Evolutionary conservation across 1,284 basidiomycete species (phyloP), one percentile per base, ranked within the genome.

Genomic region (Schizophyllum commune): DNA sequence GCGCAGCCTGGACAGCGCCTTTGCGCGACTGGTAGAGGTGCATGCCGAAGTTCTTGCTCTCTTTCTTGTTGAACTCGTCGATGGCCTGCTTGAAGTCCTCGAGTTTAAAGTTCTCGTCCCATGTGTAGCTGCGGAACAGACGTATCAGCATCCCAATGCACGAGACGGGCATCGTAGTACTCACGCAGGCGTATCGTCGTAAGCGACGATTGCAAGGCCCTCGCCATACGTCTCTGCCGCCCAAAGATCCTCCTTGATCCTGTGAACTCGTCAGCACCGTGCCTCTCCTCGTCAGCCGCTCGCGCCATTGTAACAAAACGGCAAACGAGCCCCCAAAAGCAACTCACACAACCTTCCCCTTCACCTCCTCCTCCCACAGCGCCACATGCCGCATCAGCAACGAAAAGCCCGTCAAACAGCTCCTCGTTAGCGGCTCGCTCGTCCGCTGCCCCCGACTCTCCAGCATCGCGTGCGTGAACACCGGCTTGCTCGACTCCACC

Each of bases 381-480:
- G 64, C 66, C 32, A 67, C 63, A 55, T 67, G 65, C 19, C 65
- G 60, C 65, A 65, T 64, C 8, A 67, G 62, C 8, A 65, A 21
- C 11, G 39, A 54, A n/a, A 66, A 66, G 5, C 65, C 62, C 1
- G 58, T 62, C 21, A 66, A 51, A 53, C 64, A 66, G 53, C 64
- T 65, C 20, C 60, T 39, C 1, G 57, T 57, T 15, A 64, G 56
- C 0, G 65, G 64, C 55, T 64, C 63, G 5, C 60, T 56, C 19
- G 54, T 60, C 4, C 61, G 56, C 52, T 66, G 64, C 13, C 54
- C 56, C 22, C 63, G 55, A 21, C 61, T 65, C 20, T 65, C 63
- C 52, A 66, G 51, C 34, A 61, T 63, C 2, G 52, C 51, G 32
- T 64, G 64, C 32, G 47, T 22, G 52, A 62, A n/a, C 11, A 19